A percentile compares a stretch with the other conserved stretches of the same genome.
Evolutionary conservation across 2,329 filamentous ascomycete species (phyloP).

Genomic region (Ceratocystis cubensis): DNA sequence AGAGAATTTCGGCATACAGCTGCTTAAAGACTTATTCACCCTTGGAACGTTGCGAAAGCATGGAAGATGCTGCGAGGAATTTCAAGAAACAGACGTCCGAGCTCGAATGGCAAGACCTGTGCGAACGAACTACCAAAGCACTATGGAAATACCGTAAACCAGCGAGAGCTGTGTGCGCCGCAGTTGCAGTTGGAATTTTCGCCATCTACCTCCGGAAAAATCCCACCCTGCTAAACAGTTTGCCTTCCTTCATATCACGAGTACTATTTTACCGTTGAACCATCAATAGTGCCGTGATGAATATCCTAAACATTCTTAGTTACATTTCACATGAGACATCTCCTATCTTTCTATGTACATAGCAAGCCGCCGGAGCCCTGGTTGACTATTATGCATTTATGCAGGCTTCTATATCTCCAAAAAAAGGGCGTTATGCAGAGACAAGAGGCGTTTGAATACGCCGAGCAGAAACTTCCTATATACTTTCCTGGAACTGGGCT

Average conservation of each 20-base stretch:
- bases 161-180: slow-evolving; percentile 46
- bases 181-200: slow-evolving; percentile 53
- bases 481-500: slow-evolving; percentile 40
- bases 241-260: slow-evolving; percentile 9
- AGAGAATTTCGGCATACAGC: slow-evolving; percentile 57
- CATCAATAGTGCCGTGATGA: neutral
- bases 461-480: neutral
- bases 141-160: slow-evolving; percentile 46
- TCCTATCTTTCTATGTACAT: neutral
- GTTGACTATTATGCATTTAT: slow-evolving; percentile 8
- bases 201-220: slow-evolving; percentile 54
- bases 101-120: slow-evolving; percentile 34
- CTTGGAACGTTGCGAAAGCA: slow-evolving; percentile 36
- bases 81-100: slow-evolving; percentile 63
- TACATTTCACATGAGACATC: neutral
- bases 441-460: neutral
- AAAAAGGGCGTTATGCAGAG: neutral
- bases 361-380: neutral
- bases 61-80: slow-evolving; percentile 52
- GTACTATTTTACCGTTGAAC: neutral
- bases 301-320: neutral
- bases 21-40: slow-evolving; percentile 71
- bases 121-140: slow-evolving; percentile 4
- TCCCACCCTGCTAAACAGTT: slow-evolving; percentile 23
- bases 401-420: neutral